Evolutionary conservation across 805 yeast species (phyloP).

Genomic region (Schwanniomyces occidentalis): DNA sequence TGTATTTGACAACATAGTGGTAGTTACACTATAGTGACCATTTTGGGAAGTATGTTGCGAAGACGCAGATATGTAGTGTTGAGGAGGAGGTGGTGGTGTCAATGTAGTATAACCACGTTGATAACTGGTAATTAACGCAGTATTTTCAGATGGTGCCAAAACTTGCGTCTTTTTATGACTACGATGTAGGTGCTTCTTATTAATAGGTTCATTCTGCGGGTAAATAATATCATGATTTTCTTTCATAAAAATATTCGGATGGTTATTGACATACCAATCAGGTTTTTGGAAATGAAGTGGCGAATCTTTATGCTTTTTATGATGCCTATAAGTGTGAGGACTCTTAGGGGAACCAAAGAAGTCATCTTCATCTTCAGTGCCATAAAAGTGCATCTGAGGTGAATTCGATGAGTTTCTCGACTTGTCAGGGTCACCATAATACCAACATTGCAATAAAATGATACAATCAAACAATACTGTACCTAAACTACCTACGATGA

Average conservation of each 20-base stretch:
- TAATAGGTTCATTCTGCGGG: background rate
- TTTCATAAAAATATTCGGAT: background rate
- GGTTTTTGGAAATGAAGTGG: slow-evolving; percentile 33
- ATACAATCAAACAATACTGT: slow-evolving; percentile 61
- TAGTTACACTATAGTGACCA: background rate
- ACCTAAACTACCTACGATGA: slow-evolving; percentile 77
- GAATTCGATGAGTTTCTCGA: slow-evolving; percentile 1
- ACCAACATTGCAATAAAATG: slow-evolving; percentile 36
- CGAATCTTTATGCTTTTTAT: background rate
- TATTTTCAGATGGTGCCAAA: slow-evolving; percentile 1
- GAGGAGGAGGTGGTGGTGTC: slow-evolving; percentile 15
- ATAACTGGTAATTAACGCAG: slow-evolving; percentile 1
- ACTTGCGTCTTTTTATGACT: background rate
- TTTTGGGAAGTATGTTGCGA: background rate
- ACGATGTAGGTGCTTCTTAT: background rate
- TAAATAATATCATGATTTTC: background rate
- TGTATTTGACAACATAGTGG: slow-evolving; percentile 15
- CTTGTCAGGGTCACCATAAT: slow-evolving; percentile 4
- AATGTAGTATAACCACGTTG: slow-evolving; percentile 3
- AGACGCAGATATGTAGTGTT: slow-evolving; percentile 5
- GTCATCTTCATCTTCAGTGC: background rate
- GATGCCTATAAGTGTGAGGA: background rate
- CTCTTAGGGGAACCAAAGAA: background rate
- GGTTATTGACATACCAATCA: slow-evolving; percentile 37
- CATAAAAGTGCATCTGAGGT: no score